Evolutionary conservation across 2,329 filamentous ascomycete genomes (phyloP), one percentile per base, ranked within the genome.

Genomic region (Catunica adiposa): DNA sequence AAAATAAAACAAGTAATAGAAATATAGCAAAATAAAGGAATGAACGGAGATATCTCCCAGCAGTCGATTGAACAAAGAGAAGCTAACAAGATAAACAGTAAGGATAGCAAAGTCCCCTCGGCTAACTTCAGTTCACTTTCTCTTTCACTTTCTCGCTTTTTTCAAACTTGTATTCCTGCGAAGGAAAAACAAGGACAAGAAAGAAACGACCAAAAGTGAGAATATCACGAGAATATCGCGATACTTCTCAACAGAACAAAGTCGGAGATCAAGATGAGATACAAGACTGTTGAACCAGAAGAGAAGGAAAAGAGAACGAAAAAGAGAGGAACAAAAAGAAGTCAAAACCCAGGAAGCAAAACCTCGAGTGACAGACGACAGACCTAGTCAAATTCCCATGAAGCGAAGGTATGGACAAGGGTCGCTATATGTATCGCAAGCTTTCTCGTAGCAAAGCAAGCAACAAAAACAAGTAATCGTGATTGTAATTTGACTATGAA

Each of bases 1-100:
- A 54, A 53, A 29, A 31, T 51, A 11, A 25, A 51, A 64, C 62
- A 69, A 54, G 46, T 22, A 50, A 50, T 23, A 25, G 46, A 26
- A 23, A 50, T 14, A 14, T 51, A 3, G n/a, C 2, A 17, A 26
- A 51, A 51, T 17, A 51, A 31, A 51, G 25, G 5, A 25, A 9
- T 34, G 23, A 51, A 17, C n/a, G n/a, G 48, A n/a, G 26, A 51
- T 44, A 22, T 34, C 29, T 34, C 40, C 3, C 15, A 17, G n/a
- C 40, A 20, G 40, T 17, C 11, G 37, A 38, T 11, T 14, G 37
- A 11, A 38, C 11, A 38, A 38, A 22, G 20, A n/a, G n/a, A 44
- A 22, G 9, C 15, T 4, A 15, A 15, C 3, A n/a, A 22, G 20
- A 44, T 11, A 44, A 44, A 44, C 8, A 22, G 40, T 7, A 7